These are phyloP conservation scores for Fusarium redolens DNA, from an alignment of 2,329 filamentous ascomycete genomes.

Conservation along the genomic window DNA sequence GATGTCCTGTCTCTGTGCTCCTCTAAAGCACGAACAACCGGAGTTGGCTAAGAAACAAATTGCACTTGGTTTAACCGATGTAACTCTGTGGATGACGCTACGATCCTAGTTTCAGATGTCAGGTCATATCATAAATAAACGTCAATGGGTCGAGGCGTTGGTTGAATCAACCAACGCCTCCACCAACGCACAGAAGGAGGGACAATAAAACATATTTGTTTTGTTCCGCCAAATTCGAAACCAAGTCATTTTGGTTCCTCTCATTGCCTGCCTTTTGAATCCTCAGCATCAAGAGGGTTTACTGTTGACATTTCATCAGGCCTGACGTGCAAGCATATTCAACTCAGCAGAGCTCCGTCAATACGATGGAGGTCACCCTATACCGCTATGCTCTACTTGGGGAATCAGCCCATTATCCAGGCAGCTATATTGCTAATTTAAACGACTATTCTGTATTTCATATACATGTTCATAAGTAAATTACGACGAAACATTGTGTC, in stretches of 20 bases:
- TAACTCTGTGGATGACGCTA: background rate
- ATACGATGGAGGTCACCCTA: slow-evolving; percentile 5
- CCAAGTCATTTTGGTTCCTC: background rate
- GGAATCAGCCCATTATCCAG: background rate
- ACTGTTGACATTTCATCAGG: background rate
- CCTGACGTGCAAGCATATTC: background rate
- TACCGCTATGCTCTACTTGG: background rate
- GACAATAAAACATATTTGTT: background rate
- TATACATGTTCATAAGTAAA: slow-evolving; percentile 49
- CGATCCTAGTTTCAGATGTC: background rate
- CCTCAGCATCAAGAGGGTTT: background rate
- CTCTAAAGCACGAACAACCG: background rate
- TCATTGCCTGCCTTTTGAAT: no score
- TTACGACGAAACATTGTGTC: slow-evolving; percentile 59
- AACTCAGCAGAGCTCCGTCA: background rate
- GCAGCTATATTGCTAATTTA: slow-evolving; percentile 46
- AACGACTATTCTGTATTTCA: slow-evolving; percentile 49
- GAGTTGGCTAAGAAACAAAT: background rate
- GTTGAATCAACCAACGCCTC: background rate
- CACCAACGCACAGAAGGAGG: background rate
- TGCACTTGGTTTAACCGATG: background rate
- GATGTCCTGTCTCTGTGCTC: background rate
- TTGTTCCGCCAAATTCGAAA: background rate
- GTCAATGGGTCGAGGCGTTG: background rate
- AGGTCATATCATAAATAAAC: background rate